Evolutionary conservation across 2,329 filamentous ascomycete species (phyloP).

Genomic region (Ophiostoma piceae): DNA sequence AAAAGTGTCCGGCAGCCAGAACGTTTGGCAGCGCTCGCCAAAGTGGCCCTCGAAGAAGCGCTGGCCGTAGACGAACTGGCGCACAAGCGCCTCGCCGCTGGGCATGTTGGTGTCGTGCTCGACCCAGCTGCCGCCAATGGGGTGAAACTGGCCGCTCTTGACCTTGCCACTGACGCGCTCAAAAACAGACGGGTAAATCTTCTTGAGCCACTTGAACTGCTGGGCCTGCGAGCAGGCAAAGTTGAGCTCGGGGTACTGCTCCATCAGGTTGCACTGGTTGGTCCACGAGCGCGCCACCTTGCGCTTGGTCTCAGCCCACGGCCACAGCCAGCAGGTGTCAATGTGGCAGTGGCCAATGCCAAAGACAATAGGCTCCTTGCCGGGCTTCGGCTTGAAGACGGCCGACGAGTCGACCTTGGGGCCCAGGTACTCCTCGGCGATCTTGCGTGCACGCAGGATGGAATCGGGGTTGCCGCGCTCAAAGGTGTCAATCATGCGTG

Average conservation of each 20-base stretch:
- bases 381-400: conserved; percentile 71
- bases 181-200: conserved; percentile 80
- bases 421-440: conserved; percentile 79
- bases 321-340: conserved; percentile 98
- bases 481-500: conserved; percentile 85
- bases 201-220: conserved; percentile 96
- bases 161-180: conserved; percentile 89
- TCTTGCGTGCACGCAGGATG: conserved; percentile 72
- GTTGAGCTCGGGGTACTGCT: conserved; percentile 86
- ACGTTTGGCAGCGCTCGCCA: conserved; percentile 79
- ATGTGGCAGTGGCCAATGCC: conserved; percentile 97
- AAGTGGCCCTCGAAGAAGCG: conserved; percentile 92
- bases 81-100: conserved; percentile 85
- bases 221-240: conserved; percentile 93
- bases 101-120: conserved; percentile 98
- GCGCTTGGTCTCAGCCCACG: conserved; percentile 94
- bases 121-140: conserved; percentile 96
- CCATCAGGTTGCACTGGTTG: conserved; percentile 92
- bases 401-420: conserved; percentile 72
- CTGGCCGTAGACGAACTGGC: conserved; percentile 94
- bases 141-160: conserved; percentile 84
- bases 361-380: conserved; percentile 70
- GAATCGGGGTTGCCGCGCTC: conserved; percentile 73
- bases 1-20: conserved; percentile 98
- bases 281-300: conserved; percentile 96